A percentile compares a stretch with the other conserved stretches of the same genome.
Conservation (phyloP, 176 grass and related monocot genomes). For the Oryza glaberrima region DNA sequence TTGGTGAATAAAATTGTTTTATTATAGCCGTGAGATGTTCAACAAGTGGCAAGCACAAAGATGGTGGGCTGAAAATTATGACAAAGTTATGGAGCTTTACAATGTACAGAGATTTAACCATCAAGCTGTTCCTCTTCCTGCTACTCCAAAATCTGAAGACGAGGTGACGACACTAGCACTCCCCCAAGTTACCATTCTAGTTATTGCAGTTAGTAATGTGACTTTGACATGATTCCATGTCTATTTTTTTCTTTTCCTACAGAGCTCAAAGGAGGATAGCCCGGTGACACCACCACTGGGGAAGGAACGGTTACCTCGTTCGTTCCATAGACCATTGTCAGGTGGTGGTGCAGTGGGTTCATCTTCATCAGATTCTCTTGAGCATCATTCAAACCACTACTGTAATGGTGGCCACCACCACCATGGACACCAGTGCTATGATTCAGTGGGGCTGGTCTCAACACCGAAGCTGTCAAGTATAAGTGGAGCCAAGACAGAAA, state of each 20-base stretch:
- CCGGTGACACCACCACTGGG: conserved; percentile 78
- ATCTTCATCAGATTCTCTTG: conserved; percentile 91
- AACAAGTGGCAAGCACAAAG: conserved; percentile 97
- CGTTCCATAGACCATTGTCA: conserved; percentile 55
- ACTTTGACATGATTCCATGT: neutral
- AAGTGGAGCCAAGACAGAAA: conserved; percentile 82
- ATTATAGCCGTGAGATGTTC: conserved; percentile 84
- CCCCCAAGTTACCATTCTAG: neutral
- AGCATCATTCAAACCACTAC: conserved; percentile 46
- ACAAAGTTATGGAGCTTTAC: conserved; percentile 96
- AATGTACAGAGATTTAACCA: conserved; percentile 93
- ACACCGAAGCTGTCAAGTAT: conserved; percentile 96
- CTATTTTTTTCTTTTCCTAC: conserved; percentile 5
- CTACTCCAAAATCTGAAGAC: conserved; percentile 84
- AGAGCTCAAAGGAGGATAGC: conserved; percentile 84
- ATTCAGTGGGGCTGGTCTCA: conserved; percentile 53
- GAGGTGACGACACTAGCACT: conserved; percentile 46
- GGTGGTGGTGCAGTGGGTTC: conserved; percentile 61
- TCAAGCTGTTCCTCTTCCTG: conserved; percentile 74
- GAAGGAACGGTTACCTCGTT: conserved; percentile 71
- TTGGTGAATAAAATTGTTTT: conserved; percentile 19
- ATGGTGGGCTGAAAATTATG: conserved; percentile 99
- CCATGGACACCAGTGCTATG: conserved; percentile 53
- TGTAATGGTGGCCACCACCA: conserved; percentile 45
- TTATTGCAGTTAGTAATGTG: neutral